Base-by-base conservation (phyloP, 2,329 filamentous ascomycete genomes). In the Diaporthe sp. region DNA sequence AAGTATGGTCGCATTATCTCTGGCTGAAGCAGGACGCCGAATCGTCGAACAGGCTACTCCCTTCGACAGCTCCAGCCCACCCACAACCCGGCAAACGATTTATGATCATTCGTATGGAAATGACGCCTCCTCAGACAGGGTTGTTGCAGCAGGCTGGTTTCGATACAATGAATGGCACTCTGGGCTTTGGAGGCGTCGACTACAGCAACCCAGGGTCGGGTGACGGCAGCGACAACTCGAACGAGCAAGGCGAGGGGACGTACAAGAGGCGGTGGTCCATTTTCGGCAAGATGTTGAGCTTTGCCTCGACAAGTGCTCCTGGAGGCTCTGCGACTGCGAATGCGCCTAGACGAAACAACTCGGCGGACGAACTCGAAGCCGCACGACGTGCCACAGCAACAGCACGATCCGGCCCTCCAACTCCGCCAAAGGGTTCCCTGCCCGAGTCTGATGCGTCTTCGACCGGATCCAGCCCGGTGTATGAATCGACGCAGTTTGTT, bases 21-120 rank as follows among this genome's bases (percentile, higher is more conserved):
- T 94, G 92, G 83, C 88, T 95, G 25, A 92, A 92, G 81, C 89
- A 94, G 69, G 87, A 89, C 70, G 92, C 94, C 19, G 92, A 93
- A 75, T 84, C 82, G 33, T 79, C 83, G 25, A 85, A 89, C 50
- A 87, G 85, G 19, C 81, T 90, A 4, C 89, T 88, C 0, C 92
- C 95, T 8, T 95, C 94, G 0, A 95, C 94, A 3, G 92, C 91
- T 8, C 94, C 96, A n/a, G 95, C 93, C 79, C 92, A 93, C 74
- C 96, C 96, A 8, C 95, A 95, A 3, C 95, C 96, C 2, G 93
- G 94, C 61, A 94, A 96, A 80, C 90, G 94, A 76, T 94, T 98
- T 76, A 91, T 97, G 83, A 98, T 98, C 79, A 93, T 98, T 77
- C 92, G 95, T 74, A 96, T 94, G 77, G 95, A 98, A 76, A 80